These are phyloP conservation scores for Magnolia changhungtana DNA, from an alignment of 164 flowering plant species.

Conservation along the genomic window DNA sequence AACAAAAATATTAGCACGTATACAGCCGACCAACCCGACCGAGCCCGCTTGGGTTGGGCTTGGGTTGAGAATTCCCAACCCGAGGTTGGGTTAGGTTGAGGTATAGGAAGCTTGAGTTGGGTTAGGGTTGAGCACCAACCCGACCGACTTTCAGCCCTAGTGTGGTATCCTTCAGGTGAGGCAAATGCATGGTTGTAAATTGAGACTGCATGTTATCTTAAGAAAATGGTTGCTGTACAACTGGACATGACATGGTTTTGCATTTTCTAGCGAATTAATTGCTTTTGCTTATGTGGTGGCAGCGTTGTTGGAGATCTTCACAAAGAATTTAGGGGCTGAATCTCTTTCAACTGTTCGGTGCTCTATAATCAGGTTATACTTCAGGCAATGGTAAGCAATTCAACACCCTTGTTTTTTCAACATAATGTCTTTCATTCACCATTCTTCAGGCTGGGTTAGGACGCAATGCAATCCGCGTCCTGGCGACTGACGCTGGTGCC, in stretches of 20 bases:
- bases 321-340: constrained; percentile 30
- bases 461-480: too few relatives aligned
- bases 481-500: too few relatives aligned
- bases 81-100: too few relatives aligned
- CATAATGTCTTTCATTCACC: not conserved
- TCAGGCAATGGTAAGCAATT: constrained; percentile 66
- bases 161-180: constrained; percentile 90
- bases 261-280: constrained; percentile 68
- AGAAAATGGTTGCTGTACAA: not conserved
- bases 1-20: too few relatives aligned
- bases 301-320: constrained; percentile 57
- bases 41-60: too few relatives aligned
- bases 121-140: too few relatives aligned
- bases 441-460: too few relatives aligned
- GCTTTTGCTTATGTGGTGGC: constrained; percentile 77
- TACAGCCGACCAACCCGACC: too few relatives aligned
- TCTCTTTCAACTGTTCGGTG: constrained; percentile 28
- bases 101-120: too few relatives aligned
- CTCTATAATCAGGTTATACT: constrained; percentile 54
- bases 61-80: too few relatives aligned
- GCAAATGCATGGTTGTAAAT: not conserved
- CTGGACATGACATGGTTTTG: not conserved
- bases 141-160: too few relatives aligned
- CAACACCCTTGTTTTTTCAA: not conserved
- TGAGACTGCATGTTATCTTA: not conserved